A percentile compares a stretch with the other conserved stretches of the same genome.
These are phyloP conservation scores for Carex parvula DNA, from an alignment of 176 grass and related monocot species.

Conservation along the genomic window DNA sequence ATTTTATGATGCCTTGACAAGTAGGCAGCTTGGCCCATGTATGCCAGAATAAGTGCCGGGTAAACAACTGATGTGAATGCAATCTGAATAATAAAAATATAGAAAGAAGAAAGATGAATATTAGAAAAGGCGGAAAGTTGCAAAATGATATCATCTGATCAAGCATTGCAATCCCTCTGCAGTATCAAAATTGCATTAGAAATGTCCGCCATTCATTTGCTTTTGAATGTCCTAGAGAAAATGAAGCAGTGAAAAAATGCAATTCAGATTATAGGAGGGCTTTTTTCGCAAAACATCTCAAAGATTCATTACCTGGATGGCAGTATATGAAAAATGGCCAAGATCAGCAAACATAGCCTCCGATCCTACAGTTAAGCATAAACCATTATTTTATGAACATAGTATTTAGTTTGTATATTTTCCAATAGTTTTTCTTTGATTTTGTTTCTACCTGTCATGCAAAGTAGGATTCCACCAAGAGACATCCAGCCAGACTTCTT, in stretches of 20 bases:
- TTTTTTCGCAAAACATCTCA: neutral
- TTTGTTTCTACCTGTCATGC: constrained; percentile 72
- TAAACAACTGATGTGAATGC: constrained; percentile 94
- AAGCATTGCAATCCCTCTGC: neutral
- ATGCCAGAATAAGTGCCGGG: constrained; percentile 85
- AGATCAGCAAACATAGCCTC: constrained; percentile 99
- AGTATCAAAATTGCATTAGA: neutral
- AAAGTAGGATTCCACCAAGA: constrained; percentile 91
- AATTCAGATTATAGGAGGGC: neutral
- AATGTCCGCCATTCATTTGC: neutral
- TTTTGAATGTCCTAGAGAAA: neutral
- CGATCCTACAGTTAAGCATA: constrained; percentile 48
- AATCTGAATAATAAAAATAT: constrained; percentile 41
- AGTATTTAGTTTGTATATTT: neutral
- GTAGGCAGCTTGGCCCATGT: constrained; percentile 99
- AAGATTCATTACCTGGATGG: constrained; percentile 66
- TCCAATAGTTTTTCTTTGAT: constrained; percentile 14
- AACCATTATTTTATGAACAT: constrained; percentile 11
- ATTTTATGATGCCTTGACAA: constrained; percentile 86
- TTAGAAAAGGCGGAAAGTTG: constrained; percentile 2
- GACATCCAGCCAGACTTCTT: constrained; percentile 97
- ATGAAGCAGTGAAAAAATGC: neutral
- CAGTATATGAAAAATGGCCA: constrained; percentile 91
- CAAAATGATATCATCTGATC: neutral
- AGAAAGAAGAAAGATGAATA: neutral